phyloP scores from a whole-genome alignment of 208 protist genomes.

The Phytomonas sp. region DNA sequence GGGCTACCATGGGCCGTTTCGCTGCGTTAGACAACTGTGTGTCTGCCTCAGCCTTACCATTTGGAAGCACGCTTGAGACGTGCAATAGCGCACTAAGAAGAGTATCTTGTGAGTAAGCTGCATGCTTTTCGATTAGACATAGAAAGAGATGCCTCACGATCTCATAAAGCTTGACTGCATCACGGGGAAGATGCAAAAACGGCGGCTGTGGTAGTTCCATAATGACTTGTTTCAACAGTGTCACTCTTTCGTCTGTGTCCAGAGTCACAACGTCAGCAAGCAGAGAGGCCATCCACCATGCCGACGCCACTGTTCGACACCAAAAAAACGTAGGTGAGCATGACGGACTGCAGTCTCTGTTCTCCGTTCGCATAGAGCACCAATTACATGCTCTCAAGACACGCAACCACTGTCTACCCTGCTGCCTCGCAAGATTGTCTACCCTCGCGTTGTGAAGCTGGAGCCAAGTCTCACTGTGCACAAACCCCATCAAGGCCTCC shows the following conservation, averaged over 20 bases:
- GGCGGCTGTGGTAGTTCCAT: slow-evolving; percentile 3
- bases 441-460: slow-evolving; percentile 24
- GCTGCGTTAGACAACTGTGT: slow-evolving; percentile 16
- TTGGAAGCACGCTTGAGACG: slow-evolving; percentile 33
- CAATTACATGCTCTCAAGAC: slow-evolving; percentile 39
- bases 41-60: slow-evolving; percentile 16
- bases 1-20: slow-evolving; percentile 24
- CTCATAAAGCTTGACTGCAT: slow-evolving; percentile 3
- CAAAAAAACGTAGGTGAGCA: background rate
- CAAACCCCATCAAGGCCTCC: slow-evolving; percentile 8
- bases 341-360: background rate
- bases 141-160: slow-evolving; percentile 27
- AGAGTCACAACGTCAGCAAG: slow-evolving; percentile 40
- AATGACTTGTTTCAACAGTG: slow-evolving; percentile 39
- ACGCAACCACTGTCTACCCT: slow-evolving; percentile 38
- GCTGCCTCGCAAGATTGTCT: slow-evolving; percentile 31
- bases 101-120: slow-evolving; percentile 20
- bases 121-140: slow-evolving; percentile 33
- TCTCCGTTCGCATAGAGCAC: slow-evolving; percentile 16
- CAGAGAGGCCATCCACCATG: slow-evolving; percentile 59
- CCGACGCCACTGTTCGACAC: slow-evolving; percentile 14
- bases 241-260: slow-evolving; percentile 17
- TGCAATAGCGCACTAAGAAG: slow-evolving; percentile 35
- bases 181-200: background rate
- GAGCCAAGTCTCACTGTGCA: slow-evolving; percentile 5